These are phyloP conservation scores for Saccharomycopsis hybrid DNA, from an alignment of 1,139 yeast genomes.

Conservation along the genomic window DNA sequence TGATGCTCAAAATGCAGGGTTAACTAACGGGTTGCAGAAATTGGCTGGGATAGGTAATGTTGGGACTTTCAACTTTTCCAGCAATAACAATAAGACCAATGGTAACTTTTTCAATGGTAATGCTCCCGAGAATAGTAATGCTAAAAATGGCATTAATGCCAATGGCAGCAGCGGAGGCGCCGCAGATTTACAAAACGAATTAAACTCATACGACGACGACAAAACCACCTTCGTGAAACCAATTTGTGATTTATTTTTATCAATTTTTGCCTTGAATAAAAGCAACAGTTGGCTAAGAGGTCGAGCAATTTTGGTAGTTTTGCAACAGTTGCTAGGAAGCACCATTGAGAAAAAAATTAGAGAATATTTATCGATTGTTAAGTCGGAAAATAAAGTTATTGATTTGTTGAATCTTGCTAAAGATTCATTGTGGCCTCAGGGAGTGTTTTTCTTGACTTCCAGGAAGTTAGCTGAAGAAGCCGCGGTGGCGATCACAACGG, in stretches of 20 bases:
- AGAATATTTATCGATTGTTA: slow-evolving; percentile 35
- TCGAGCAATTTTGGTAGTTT: slow-evolving; percentile 68
- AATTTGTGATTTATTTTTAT: slow-evolving; percentile 67
- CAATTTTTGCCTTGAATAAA: slow-evolving; percentile 61
- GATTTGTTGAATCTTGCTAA: slow-evolving; percentile 40
- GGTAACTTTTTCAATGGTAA: too few relatives aligned
- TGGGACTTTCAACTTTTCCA: background rate
- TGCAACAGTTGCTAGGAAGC: slow-evolving; percentile 84
- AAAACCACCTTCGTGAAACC: slow-evolving; percentile 63
- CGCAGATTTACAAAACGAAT: slow-evolving; percentile 25
- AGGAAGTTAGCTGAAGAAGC: too few relatives aligned
- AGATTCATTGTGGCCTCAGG: slow-evolving; percentile 59
- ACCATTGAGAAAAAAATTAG: slow-evolving; percentile 73
- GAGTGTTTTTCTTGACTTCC: slow-evolving; percentile 33
- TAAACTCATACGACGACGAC: slow-evolving; percentile 25
- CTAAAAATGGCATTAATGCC: too few relatives aligned
- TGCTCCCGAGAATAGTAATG: too few relatives aligned
- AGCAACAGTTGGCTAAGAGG: slow-evolving; percentile 79
- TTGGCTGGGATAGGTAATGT: too few relatives aligned
- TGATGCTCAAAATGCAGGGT: background rate
- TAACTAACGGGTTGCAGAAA: background rate
- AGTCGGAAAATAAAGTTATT: slow-evolving; percentile 45
- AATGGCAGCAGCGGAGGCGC: slow-evolving; percentile 27
- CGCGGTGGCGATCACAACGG: too few relatives aligned
- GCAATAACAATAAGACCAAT: background rate